These are phyloP conservation scores for Pholiota adiposa DNA, from an alignment of 1,284 basidiomycete genomes.

Conservation along the genomic window DNA sequence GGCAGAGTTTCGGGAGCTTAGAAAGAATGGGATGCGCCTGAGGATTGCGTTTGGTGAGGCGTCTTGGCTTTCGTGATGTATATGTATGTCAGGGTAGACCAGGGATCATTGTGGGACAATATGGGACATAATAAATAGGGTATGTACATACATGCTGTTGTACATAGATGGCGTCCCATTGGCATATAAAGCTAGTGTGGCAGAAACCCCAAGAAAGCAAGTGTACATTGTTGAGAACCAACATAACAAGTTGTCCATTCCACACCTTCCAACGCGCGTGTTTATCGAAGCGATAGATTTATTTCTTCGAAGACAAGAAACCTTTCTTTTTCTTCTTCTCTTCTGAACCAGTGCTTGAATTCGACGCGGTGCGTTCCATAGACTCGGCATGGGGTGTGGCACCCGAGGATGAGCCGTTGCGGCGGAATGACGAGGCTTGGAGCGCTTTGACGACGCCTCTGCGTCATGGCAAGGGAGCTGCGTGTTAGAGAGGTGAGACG, in stretches of 20 bases:
- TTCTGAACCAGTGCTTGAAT: constrained; percentile 20
- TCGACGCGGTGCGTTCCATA: constrained; percentile 27
- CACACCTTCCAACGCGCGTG: not conserved
- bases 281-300: not conserved
- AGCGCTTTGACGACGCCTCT: constrained; percentile 47
- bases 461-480: not conserved
- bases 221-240: too few relatives aligned
- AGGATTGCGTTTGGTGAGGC: not conserved
- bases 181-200: not conserved
- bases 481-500: not conserved
- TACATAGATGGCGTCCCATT: not conserved
- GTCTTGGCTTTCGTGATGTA: not conserved
- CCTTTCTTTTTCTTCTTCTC: constrained; percentile 32
- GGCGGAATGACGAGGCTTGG: constrained; percentile 29
- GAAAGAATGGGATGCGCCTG: not conserved
- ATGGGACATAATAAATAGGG: not conserved
- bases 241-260: too few relatives aligned
- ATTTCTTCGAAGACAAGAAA: constrained; percentile 27
- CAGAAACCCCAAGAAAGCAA: not conserved
- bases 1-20: not conserved
- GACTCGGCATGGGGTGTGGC: constrained; percentile 10
- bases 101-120: too few relatives aligned
- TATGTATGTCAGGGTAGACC: too few relatives aligned
- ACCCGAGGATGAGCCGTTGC: constrained; percentile 15
- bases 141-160: not conserved